Evolutionary conservation across 306 rosid species (phyloP), one percentile per base, ranked within the genome.

Genomic region (Castanea crenata): DNA sequence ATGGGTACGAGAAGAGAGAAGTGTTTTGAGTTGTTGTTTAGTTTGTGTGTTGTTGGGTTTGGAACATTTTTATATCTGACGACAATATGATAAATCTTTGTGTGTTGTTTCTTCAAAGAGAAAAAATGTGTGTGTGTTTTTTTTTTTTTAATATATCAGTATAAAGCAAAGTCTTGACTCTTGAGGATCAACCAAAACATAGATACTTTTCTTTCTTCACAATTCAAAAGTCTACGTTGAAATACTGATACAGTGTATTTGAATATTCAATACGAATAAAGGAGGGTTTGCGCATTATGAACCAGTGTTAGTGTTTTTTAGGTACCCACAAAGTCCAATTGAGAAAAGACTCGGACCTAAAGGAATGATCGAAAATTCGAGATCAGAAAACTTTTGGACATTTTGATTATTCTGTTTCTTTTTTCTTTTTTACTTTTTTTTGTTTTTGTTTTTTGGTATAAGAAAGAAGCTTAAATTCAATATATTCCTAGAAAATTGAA

Each of bases 201-300:
- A 41, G 11, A 41, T 41, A 41, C 46, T 41, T 41, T 25, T 8
- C 46, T 41, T 68, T 71, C 25, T 27, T 14, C 20, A 5, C 49
- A 32, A 63, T 78, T 78, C 59, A 84, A 76, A 84, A 73, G 86
- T 78, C 85, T 19, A 54, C 82, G 27, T 49, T 34, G 27, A 8
- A 35, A 4, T 35, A 38, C 52, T n/a, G 15, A 35, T 3, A 13
- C 65, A 0, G 18, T 23, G 9, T 23, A 15, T n/a, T 7, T 34
- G 27, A 68, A 68, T 68, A 34, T 68, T 68, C 72, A 68, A 68
- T n/a, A 32, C 34, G 23, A 32, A n/a, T n/a, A 6, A 65, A 18
- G 7, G 18, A 63, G 44, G 44, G 10, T 5, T 11, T 38, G 5
- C 44, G 44, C 44, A n/a, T 41, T 8, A 41, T 41, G 46, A 41